Conservation (phyloP, 2,329 filamentous ascomycete species). For the Fusarium praegraminearum region DNA sequence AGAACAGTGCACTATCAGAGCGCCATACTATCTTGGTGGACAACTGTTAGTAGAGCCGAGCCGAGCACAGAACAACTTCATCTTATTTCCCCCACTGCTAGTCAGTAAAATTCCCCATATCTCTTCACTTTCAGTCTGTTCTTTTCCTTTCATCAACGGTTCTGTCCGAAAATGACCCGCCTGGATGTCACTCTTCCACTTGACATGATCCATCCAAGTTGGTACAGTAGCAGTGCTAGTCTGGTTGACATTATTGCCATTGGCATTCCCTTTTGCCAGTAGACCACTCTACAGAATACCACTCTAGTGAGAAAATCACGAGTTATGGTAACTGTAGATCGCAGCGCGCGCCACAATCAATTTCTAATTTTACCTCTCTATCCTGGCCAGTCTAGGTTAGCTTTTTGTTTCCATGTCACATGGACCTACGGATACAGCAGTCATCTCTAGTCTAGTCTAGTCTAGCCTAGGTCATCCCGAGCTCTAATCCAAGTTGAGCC, state of each 20-base stretch:
- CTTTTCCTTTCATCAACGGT: not conserved
- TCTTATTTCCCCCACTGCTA: not conserved
- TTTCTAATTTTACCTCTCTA: conserved; percentile 41
- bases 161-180: conserved; percentile 13
- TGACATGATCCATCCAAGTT: conserved; percentile 6
- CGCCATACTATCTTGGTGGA: not conserved
- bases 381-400: conserved; percentile 35
- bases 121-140: not conserved
- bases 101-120: not conserved
- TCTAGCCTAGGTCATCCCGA: conserved; percentile 8
- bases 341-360: conserved; percentile 3
- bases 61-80: not conserved
- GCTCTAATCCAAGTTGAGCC: not conserved
- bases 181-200: conserved; percentile 21
- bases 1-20: conserved; percentile 9
- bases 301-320: conserved; percentile 23
- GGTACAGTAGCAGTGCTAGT: not conserved
- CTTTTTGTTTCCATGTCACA: not conserved
- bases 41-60: not conserved
- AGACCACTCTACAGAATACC: not conserved
- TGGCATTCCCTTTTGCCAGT: not conserved
- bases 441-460: not conserved
- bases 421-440: not conserved
- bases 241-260: not conserved
- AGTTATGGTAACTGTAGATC: conserved; percentile 10